phyloP scores from a whole-genome alignment of 2,329 filamentous ascomycete genomes.

The Beauveria sp. region DNA sequence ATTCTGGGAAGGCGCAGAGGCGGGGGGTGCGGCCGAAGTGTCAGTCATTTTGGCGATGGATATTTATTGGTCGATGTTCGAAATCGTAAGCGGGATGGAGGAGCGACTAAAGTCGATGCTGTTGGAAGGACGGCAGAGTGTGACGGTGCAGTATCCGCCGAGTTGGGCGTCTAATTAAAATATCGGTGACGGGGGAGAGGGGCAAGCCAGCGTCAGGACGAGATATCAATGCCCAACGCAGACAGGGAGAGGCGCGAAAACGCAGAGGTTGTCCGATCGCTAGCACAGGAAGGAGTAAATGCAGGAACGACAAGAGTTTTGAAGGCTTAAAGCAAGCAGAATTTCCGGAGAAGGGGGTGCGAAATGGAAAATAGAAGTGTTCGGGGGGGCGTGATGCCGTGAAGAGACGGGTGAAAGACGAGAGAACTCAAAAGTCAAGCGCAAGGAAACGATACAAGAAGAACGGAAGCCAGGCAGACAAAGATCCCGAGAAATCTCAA shows the following conservation, averaged over 20 bases:
- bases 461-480: slow-evolving; percentile 8
- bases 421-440: slow-evolving; percentile 12
- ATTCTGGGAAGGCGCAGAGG: slow-evolving; percentile 56
- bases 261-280: not conserved
- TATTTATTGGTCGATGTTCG: slow-evolving; percentile 5
- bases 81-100: not conserved
- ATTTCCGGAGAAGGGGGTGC: slow-evolving; percentile 1
- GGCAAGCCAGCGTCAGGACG: slow-evolving; percentile 11
- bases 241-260: slow-evolving; percentile 5
- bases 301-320: not conserved
- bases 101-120: not conserved
- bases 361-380: slow-evolving; percentile 1
- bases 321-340: not conserved
- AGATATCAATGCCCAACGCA: slow-evolving; percentile 9
- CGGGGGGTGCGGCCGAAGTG: slow-evolving; percentile 64
- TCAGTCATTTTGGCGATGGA: slow-evolving; percentile 15
- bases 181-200: slow-evolving; percentile 10
- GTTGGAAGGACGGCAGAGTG: not conserved
- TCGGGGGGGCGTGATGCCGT: slow-evolving; percentile 4
- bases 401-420: slow-evolving; percentile 13
- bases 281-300: not conserved
- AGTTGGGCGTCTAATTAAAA: slow-evolving; percentile 11
- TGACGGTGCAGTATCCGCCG: not conserved
- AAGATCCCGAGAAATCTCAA: slow-evolving; percentile 6
- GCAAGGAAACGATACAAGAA: slow-evolving; percentile 12